These are phyloP conservation scores for Neonectria magnoliae DNA, from an alignment of 2,329 filamentous ascomycete genomes.

Conservation along the genomic window DNA sequence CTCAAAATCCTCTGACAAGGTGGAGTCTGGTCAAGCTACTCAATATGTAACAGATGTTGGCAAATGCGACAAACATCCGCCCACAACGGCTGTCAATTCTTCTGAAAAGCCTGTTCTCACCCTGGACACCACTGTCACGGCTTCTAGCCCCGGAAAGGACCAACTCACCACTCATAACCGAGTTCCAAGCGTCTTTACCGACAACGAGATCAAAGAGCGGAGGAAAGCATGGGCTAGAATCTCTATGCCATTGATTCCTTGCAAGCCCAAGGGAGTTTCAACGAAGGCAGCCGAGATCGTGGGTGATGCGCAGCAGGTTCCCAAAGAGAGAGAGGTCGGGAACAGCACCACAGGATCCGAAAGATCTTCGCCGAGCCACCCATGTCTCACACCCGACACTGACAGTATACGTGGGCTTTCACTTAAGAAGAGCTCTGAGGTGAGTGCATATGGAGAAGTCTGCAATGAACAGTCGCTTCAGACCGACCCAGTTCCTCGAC, in stretches of 20 bases:
- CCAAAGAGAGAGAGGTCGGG: conserved; percentile 14
- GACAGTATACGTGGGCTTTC: conserved; percentile 22
- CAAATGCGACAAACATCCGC: neutral
- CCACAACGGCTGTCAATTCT: neutral
- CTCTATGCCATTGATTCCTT: conserved; percentile 45
- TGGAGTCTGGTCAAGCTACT: neutral
- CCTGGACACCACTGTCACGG: neutral
- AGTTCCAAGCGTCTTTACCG: conserved; percentile 41
- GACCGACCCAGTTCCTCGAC: neutral
- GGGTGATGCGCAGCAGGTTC: neutral
- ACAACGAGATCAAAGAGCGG: conserved; percentile 45
- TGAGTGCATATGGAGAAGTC: neutral
- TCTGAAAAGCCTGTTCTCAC: neutral
- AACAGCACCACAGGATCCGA: conserved; percentile 14
- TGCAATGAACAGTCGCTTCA: neutral
- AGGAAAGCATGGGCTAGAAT: conserved; percentile 48
- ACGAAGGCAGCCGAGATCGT: conserved; percentile 9
- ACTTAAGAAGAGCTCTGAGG: conserved; percentile 1
- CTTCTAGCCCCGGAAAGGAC: neutral
- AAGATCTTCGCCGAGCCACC: conserved; percentile 25
- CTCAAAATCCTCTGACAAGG: neutral
- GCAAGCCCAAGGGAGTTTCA: conserved; percentile 24
- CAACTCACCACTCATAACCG: conserved; percentile 18
- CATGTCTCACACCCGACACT: conserved; percentile 22
- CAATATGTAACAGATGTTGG: neutral